phyloP scores from a whole-genome alignment of 768 basidiomycete genomes.

The Pleurotus tuoliensis region DNA sequence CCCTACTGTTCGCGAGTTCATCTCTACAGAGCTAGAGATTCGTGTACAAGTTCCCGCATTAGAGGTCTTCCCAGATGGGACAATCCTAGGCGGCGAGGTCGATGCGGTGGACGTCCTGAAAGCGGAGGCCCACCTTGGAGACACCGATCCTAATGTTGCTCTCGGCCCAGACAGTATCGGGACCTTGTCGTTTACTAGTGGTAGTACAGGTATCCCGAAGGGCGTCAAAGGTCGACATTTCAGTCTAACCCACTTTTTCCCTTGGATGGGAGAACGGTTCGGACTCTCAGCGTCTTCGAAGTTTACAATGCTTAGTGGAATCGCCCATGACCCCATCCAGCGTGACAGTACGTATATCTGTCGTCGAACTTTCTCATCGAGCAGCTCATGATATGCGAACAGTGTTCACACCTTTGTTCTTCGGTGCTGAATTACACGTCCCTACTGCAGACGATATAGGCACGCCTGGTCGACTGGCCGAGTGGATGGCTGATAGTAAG shows the following conservation, averaged over 20 bases:
- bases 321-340: slow-evolving; percentile 98
- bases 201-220: slow-evolving; percentile 97
- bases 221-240: slow-evolving; percentile 96
- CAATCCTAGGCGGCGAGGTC: slow-evolving; percentile 59
- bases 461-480: slow-evolving; percentile 91
- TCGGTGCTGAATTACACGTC: slow-evolving; percentile 92
- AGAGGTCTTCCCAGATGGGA: slow-evolving; percentile 62
- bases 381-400: slow-evolving; percentile 6
- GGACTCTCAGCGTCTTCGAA: slow-evolving; percentile 67
- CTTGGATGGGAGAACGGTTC: slow-evolving; percentile 96
- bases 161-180: slow-evolving; percentile 96
- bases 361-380: background rate
- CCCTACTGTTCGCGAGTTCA: slow-evolving; percentile 79
- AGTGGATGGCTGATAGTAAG: slow-evolving; percentile 94
- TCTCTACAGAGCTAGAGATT: slow-evolving; percentile 73
- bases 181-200: slow-evolving; percentile 94
- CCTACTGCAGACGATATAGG: slow-evolving; percentile 97
- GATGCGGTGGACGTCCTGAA: slow-evolving; percentile 64
- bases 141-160: slow-evolving; percentile 73
- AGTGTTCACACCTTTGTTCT: slow-evolving; percentile 99
- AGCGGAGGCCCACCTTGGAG: slow-evolving; percentile 48
- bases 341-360: slow-evolving; percentile 82
- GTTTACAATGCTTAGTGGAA: slow-evolving; percentile 98
- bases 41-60: slow-evolving; percentile 90
- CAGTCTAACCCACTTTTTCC: slow-evolving; percentile 98